phyloP scores from a whole-genome alignment of 1,284 basidiomycete genomes.

The Volvariella surrecta region DNA sequence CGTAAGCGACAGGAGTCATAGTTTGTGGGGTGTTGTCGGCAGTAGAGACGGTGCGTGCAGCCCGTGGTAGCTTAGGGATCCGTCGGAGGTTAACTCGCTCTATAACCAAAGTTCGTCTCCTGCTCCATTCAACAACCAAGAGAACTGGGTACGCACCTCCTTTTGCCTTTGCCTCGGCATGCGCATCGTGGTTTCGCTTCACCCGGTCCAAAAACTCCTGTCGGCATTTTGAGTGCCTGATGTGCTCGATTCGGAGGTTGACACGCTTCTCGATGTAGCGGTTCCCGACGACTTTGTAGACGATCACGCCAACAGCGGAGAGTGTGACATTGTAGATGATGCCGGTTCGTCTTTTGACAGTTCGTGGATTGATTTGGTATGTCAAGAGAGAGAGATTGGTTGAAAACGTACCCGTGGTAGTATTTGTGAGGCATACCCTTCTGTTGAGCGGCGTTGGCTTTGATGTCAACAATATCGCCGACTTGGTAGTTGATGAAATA shows the following conservation, averaged over 20 bases:
- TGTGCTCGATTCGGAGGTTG: conserved; percentile 97
- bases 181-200: conserved; percentile 85
- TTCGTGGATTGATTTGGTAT: not conserved
- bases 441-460: conserved; percentile 98
- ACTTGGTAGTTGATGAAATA: conserved; percentile 91
- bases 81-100: conserved; percentile 87
- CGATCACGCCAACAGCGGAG: conserved; percentile 91
- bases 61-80: conserved; percentile 78
- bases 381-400: conserved; percentile 1
- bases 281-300: conserved; percentile 98
- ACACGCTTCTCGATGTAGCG: conserved; percentile 99
- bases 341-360: conserved; percentile 72
- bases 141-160: conserved; percentile 59
- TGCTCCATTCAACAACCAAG: conserved; percentile 1
- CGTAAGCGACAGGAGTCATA: conserved; percentile 85
- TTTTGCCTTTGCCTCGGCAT: conserved; percentile 80
- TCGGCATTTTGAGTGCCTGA: conserved; percentile 97
- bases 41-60: conserved; percentile 69
- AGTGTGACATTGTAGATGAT: conserved; percentile 99
- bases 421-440: conserved; percentile 99
- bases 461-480: conserved; percentile 99
- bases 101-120: conserved; percentile 19
- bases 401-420: conserved; percentile 74
- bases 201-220: conserved; percentile 98
- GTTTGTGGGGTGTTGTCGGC: conserved; percentile 86